Evolutionary conservation across 2,329 filamentous ascomycete genomes (phyloP).

Genomic region (Ophiostoma angusticollis): DNA sequence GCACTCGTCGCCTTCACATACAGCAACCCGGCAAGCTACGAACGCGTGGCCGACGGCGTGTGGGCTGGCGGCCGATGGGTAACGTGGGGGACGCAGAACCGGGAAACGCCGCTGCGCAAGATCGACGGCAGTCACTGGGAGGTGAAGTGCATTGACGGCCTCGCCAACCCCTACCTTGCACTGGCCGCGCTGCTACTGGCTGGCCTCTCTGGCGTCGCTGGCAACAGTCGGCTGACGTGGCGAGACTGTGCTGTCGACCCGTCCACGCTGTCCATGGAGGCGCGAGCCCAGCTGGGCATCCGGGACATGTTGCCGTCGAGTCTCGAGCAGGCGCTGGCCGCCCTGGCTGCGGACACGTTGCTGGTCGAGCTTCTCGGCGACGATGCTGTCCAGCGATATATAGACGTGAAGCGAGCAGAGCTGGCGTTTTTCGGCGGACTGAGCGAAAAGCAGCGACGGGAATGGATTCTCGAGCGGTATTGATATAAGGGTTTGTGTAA

Average conservation of each 20-base stretch:
- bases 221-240: conserved; percentile 30
- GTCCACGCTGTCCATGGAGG: conserved; percentile 30
- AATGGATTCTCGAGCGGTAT: conserved; percentile 56
- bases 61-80: conserved; percentile 75
- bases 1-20: conserved; percentile 58
- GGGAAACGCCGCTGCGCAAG: conserved; percentile 60
- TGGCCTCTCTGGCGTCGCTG: conserved; percentile 42
- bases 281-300: conserved; percentile 41
- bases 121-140: conserved; percentile 61
- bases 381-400: conserved; percentile 42
- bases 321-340: conserved; percentile 41
- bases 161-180: conserved; percentile 67
- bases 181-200: conserved; percentile 47
- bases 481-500: conserved; percentile 18
- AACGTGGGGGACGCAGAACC: conserved; percentile 70
- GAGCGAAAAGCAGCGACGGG: conserved; percentile 30
- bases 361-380: conserved; percentile 34
- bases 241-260: conserved; percentile 45
- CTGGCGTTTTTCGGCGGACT: conserved; percentile 36
- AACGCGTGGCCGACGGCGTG: conserved; percentile 50
- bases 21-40: conserved; percentile 54
- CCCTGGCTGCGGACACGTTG: conserved; percentile 33
- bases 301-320: conserved; percentile 37
- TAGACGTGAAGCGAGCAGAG: conserved; percentile 47
- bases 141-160: conserved; percentile 62